phyloP scores from a whole-genome alignment of 2,329 filamentous ascomycete genomes.

The Penicillium sp. region DNA sequence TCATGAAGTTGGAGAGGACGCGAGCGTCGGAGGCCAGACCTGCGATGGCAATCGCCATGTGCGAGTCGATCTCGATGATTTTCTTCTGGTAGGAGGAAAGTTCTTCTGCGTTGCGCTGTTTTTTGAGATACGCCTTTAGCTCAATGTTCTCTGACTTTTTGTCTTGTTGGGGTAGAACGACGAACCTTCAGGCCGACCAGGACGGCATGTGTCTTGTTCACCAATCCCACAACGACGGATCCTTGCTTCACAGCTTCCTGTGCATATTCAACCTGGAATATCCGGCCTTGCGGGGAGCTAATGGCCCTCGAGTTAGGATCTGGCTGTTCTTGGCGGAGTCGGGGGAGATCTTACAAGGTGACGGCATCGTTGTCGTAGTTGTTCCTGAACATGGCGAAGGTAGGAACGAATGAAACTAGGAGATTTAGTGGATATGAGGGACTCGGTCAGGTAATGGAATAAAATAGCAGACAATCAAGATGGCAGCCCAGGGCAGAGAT shows the following conservation, averaged over 20 bases:
- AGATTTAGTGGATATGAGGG: slow-evolving; percentile 3
- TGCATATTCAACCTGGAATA: slow-evolving; percentile 99
- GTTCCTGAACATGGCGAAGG: slow-evolving; percentile 86
- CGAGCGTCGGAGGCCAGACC: slow-evolving; percentile 96
- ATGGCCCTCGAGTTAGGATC: slow-evolving; percentile 15
- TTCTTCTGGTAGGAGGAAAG: slow-evolving; percentile 99
- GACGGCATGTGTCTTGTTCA: slow-evolving; percentile 96
- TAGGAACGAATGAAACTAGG: slow-evolving; percentile 8
- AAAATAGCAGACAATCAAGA: slow-evolving; percentile 13
- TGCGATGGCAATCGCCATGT: slow-evolving; percentile 91
- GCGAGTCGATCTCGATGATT: slow-evolving; percentile 92
- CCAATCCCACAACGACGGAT: slow-evolving; percentile 92
- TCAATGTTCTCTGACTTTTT: neutral
- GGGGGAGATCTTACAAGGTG: slow-evolving; percentile 68
- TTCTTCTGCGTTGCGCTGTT: slow-evolving; percentile 94
- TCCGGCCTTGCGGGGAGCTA: slow-evolving; percentile 96
- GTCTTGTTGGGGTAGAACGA: slow-evolving; percentile 13
- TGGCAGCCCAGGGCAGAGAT: slow-evolving; percentile 17
- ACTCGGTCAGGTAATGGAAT: slow-evolving; percentile 11
- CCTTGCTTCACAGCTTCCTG: slow-evolving; percentile 98
- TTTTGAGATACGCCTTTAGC: slow-evolving; percentile 10
- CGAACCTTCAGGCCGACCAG: slow-evolving; percentile 91
- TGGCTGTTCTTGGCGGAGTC: slow-evolving; percentile 13
- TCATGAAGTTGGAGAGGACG: slow-evolving; percentile 99
- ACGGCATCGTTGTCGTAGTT: slow-evolving; percentile 99